Conservation (phyloP, 2,329 filamentous ascomycete genomes). For the Xylaria arbuscula region DNA sequence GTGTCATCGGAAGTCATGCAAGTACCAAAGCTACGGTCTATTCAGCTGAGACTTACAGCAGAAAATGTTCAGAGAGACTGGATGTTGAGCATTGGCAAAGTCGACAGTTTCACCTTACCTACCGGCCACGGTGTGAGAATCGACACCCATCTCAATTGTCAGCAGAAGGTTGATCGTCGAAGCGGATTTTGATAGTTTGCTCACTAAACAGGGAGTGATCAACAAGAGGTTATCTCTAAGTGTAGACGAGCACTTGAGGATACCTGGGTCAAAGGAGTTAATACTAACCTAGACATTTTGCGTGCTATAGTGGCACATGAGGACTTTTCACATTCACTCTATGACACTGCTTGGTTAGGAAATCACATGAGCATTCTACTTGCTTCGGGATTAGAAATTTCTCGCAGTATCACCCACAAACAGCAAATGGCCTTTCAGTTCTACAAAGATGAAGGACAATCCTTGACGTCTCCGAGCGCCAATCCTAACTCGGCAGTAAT, state of each 20-base stretch:
- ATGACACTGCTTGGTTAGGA: conserved; percentile 36
- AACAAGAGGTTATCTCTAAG: conserved; percentile 19
- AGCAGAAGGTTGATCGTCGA: conserved; percentile 14
- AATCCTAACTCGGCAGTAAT: conserved; percentile 20
- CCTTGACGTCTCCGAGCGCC: not conserved
- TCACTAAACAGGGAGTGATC: conserved; percentile 28
- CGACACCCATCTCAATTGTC: conserved; percentile 34
- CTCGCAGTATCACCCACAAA: conserved; percentile 5
- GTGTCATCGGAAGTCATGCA: conserved; percentile 16
- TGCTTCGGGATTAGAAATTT: conserved; percentile 20
- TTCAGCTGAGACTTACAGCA: conserved; percentile 35
- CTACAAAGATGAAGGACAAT: conserved; percentile 4
- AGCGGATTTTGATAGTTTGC: conserved; percentile 35
- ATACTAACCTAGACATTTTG: conserved; percentile 33
- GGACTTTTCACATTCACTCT: conserved; percentile 28
- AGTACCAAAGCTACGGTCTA: conserved; percentile 22
- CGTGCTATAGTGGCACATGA: conserved; percentile 30
- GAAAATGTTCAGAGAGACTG: conserved; percentile 34
- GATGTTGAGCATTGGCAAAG: conserved; percentile 35
- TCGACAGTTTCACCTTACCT: conserved; percentile 28
- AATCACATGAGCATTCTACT: conserved; percentile 25
- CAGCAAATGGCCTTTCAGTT: conserved; percentile 2
- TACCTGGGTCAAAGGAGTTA: conserved; percentile 32
- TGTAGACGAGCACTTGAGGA: conserved; percentile 36
- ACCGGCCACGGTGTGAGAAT: conserved; percentile 32